Base-by-base conservation (phyloP, 2,329 filamentous ascomycete species). In the Zasmidium cellare region DNA sequence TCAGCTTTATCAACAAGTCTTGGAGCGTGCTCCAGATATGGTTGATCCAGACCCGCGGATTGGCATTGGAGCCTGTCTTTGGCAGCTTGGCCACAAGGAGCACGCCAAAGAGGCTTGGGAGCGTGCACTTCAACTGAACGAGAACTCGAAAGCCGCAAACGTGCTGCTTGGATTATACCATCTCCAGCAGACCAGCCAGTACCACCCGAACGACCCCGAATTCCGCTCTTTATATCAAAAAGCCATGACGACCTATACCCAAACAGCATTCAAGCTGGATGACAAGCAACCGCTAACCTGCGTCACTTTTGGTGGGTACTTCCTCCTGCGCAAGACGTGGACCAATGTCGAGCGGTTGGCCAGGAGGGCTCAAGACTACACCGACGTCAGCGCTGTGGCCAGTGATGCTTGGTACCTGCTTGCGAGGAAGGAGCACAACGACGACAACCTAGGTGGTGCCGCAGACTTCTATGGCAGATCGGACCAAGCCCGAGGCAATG, bases 391-490 rank as follows among this genome's bases (percentile, higher is more conserved):
- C 73, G 91, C 92, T 2, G 91, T 97, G 73, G 93, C 93, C 22
- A 96, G 93, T 76, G 96, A 99, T 72, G 96, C 94, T 35, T 97
- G 93, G 92, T 99, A 97, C 75, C 78, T 97, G 9, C 84, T 97
- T 44, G 94, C 92, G 24, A 84, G 92, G 60, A 97, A 96, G 72
- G 91, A 93, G 63, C 94, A 99, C 71, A 91, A 91, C 65, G 84
- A 86, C 57, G 88, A 89, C 45, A 87, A 97, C 57, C 76, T 85
- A 6, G 82, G 87, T 19, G 87, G 86, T 56, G 93, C 94, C 1
- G 85, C 84, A 19, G 91, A 96, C 68, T 96, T 88, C 74, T 99
- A 99, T 75, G 86, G 87, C 55, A 88, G 90, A 65, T 90, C 96
- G 1, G 94, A 99, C 72, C 90, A 96, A 72, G 92, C 94, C 38